phyloP scores from a whole-genome alignment of 441 rosid genomes.

The Pelargonium citronellum region DNA sequence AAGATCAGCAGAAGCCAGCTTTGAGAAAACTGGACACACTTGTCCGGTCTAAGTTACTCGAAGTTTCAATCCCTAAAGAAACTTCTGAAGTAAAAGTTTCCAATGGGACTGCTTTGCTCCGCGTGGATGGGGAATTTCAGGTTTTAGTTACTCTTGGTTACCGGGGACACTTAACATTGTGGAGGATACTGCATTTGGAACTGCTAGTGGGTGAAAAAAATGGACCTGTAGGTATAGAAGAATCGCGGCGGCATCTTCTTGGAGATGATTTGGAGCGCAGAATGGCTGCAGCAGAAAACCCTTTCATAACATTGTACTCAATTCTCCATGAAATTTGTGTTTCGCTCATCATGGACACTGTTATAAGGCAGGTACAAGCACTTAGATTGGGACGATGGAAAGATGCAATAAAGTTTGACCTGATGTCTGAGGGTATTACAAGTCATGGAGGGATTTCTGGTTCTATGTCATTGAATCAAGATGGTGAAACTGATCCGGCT shows the following conservation, averaged over 20 bases:
- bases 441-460: constrained; percentile 35
- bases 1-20: constrained; percentile 76
- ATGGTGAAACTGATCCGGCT: constrained; percentile 75
- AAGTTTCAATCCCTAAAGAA: constrained; percentile 77
- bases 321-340: constrained; percentile 89
- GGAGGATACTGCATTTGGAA: constrained; percentile 98
- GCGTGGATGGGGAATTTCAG: constrained; percentile 86
- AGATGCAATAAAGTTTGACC: constrained; percentile 84
- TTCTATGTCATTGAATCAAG: constrained; percentile 55
- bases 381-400: constrained; percentile 93
- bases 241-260: constrained; percentile 64
- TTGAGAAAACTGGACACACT: constrained; percentile 81
- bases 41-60: constrained; percentile 84
- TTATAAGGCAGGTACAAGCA: constrained; percentile 81
- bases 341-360: constrained; percentile 89
- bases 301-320: constrained; percentile 61
- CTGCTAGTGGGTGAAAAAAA: constrained; percentile 93
- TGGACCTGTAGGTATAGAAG: constrained; percentile 69
- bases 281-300: constrained; percentile 88
- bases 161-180: constrained; percentile 83
- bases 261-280: constrained; percentile 98
- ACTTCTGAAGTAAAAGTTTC: constrained; percentile 76
- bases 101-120: constrained; percentile 75
- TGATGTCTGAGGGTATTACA: constrained; percentile 54
- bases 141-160: constrained; percentile 96